Evolutionary conservation across 2,329 filamentous ascomycete species (phyloP).

Genomic region (Penicillium glabrum): DNA sequence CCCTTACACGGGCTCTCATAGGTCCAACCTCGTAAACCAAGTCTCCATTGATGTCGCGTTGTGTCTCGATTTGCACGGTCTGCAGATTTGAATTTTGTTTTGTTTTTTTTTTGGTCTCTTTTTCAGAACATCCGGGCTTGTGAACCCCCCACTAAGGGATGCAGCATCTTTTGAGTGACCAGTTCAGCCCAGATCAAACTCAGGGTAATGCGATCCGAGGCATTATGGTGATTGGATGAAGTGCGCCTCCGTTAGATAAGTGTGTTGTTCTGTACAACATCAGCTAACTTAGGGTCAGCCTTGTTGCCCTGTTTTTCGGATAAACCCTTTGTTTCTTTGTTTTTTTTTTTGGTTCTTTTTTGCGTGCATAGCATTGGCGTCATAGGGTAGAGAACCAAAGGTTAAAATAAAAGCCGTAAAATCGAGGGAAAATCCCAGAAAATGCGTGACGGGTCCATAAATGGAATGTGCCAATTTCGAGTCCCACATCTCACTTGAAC

Average conservation of each 20-base stretch:
- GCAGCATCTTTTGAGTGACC: background rate
- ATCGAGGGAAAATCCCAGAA: background rate
- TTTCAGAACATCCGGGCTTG: conserved; percentile 2
- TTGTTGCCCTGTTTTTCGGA: background rate
- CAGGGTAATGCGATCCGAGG: conserved; percentile 11
- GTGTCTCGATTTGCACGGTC: background rate
- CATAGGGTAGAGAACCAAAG: background rate
- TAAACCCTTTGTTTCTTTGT: too few species aligned
- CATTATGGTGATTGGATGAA: background rate
- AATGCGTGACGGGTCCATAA: background rate
- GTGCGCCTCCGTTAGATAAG: background rate
- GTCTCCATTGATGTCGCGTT: conserved; percentile 6
- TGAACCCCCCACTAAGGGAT: conserved; percentile 1
- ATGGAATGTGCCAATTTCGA: conserved; percentile 12
- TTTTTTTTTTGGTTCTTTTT: background rate
- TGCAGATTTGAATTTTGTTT: conserved; percentile 6
- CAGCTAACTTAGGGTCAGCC: background rate
- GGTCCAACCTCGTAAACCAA: conserved; percentile 3
- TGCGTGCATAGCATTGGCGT: background rate
- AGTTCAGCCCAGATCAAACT: conserved; percentile 15
- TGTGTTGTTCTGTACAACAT: background rate
- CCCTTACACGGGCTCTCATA: conserved; percentile 1
- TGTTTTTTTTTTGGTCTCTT: background rate
- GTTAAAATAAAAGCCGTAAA: background rate
- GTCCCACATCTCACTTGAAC: conserved; percentile 9